phyloP scores from a whole-genome alignment of 2,329 filamentous ascomycete species.

The Fusarium oxysporum region DNA sequence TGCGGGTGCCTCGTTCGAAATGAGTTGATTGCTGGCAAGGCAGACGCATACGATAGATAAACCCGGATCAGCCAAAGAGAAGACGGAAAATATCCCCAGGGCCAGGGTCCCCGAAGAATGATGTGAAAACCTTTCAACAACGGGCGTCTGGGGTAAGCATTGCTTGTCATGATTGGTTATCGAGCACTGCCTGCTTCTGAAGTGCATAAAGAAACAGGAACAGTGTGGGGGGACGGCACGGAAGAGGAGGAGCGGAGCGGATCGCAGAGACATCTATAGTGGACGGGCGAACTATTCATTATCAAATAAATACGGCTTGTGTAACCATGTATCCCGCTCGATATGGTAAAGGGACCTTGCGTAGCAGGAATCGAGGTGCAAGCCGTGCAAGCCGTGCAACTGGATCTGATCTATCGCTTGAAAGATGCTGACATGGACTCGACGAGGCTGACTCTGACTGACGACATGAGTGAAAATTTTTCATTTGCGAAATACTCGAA shows the following conservation, averaged over 20 bases:
- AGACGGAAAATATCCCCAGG: neutral
- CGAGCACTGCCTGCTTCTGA: slow-evolving; percentile 18
- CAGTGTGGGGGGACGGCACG: slow-evolving; percentile 10
- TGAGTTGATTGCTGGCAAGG: slow-evolving; percentile 28
- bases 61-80: slow-evolving; percentile 10
- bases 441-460: slow-evolving; percentile 3
- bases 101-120: slow-evolving; percentile 16
- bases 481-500: neutral
- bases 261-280: slow-evolving; percentile 8
- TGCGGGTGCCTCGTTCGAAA: slow-evolving; percentile 34
- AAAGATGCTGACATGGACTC: neutral
- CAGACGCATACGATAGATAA: slow-evolving; percentile 13
- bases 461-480: neutral
- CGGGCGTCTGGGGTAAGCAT: slow-evolving; percentile 38
- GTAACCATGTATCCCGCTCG: slow-evolving; percentile 3
- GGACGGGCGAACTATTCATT: slow-evolving; percentile 27
- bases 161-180: slow-evolving; percentile 29
- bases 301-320: slow-evolving; percentile 12
- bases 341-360: neutral
- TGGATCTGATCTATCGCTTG: slow-evolving; percentile 12
- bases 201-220: slow-evolving; percentile 24
- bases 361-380: neutral
- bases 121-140: slow-evolving; percentile 29
- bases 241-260: slow-evolving; percentile 26
- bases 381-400: neutral